phyloP scores from a whole-genome alignment of 2,329 filamentous ascomycete species.

The Trichoderma oligosporum region DNA sequence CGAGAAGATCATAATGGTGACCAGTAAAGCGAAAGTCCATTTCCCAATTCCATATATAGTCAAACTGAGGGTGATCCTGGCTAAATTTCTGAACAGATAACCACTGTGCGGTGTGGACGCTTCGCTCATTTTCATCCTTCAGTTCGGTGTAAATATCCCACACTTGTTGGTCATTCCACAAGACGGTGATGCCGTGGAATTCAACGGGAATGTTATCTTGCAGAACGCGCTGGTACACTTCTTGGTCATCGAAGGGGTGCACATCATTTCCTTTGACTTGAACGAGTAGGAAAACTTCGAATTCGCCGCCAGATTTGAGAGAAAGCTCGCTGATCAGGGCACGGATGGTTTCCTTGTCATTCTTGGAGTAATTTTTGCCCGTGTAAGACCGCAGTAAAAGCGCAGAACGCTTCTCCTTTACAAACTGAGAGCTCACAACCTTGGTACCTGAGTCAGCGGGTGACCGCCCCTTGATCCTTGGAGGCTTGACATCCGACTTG shows the following conservation, averaged over 20 bases:
- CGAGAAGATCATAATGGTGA: conserved; percentile 75
- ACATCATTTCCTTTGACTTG: conserved; percentile 65
- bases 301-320: conserved; percentile 73
- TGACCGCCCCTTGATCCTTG: conserved; percentile 21
- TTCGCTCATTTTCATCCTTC: conserved; percentile 54
- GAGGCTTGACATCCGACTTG: not conserved
- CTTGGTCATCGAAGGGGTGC: conserved; percentile 56
- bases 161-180: conserved; percentile 74
- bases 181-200: conserved; percentile 64
- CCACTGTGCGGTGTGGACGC: conserved; percentile 62
- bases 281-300: conserved; percentile 74
- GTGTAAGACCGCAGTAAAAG: conserved; percentile 73
- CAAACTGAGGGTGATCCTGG: conserved; percentile 72
- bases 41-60: conserved; percentile 85
- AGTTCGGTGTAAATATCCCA: conserved; percentile 72
- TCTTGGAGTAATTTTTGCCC: conserved; percentile 70
- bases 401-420: conserved; percentile 58
- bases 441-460: conserved; percentile 5
- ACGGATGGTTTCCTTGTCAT: conserved; percentile 75
- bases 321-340: conserved; percentile 74
- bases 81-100: conserved; percentile 73
- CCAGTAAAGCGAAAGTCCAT: conserved; percentile 76
- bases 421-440: conserved; percentile 22
- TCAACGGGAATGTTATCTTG: conserved; percentile 63
- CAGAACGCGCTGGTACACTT: conserved; percentile 58